Percentiles rank a stretch among this genome's conserved stretches.
Evolutionary conservation across 2,329 filamentous ascomycete genomes (phyloP).

Genomic region (Fusarium robinianum): DNA sequence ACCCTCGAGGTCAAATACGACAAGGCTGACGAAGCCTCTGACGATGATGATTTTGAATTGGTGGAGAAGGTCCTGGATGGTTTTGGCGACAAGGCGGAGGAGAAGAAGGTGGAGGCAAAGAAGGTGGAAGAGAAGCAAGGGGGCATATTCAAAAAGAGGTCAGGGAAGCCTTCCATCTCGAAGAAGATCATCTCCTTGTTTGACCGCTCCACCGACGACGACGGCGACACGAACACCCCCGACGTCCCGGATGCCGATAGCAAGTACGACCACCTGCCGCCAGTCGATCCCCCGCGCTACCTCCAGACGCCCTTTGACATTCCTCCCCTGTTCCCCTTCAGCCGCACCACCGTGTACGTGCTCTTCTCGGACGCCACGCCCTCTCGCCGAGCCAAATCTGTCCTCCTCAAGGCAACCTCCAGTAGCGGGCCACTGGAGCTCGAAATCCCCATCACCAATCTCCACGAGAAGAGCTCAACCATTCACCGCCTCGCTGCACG

Average conservation of each 20-base stretch:
- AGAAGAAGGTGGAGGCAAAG: slow-evolving; percentile 6
- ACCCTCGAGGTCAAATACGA: slow-evolving; percentile 65
- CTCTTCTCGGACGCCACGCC: slow-evolving; percentile 59
- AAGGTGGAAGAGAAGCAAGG: slow-evolving; percentile 4
- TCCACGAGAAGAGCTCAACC: slow-evolving; percentile 53
- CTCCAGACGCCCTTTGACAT: slow-evolving; percentile 68
- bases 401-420: slow-evolving; percentile 63
- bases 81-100: slow-evolving; percentile 44
- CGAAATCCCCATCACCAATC: slow-evolving; percentile 63
- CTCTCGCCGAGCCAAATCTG: slow-evolving; percentile 50
- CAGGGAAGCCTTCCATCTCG: too few relatives aligned
- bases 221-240: slow-evolving; percentile 44
- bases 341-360: slow-evolving; percentile 66
- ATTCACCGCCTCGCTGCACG: slow-evolving; percentile 73
- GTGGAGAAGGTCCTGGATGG: slow-evolving; percentile 61
- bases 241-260: slow-evolving; percentile 30
- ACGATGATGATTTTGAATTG: slow-evolving; percentile 63
- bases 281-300: slow-evolving; percentile 56
- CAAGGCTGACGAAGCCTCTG: slow-evolving; percentile 19
- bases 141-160: too few relatives aligned
- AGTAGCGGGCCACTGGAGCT: slow-evolving; percentile 63
- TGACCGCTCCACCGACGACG: slow-evolving; percentile 51
- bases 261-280: slow-evolving; percentile 57
- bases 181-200: slow-evolving; percentile 63
- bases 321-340: slow-evolving; percentile 69